Conservation (phyloP, 805 yeast species). For the Lachancea lanzarotensis region DNA sequence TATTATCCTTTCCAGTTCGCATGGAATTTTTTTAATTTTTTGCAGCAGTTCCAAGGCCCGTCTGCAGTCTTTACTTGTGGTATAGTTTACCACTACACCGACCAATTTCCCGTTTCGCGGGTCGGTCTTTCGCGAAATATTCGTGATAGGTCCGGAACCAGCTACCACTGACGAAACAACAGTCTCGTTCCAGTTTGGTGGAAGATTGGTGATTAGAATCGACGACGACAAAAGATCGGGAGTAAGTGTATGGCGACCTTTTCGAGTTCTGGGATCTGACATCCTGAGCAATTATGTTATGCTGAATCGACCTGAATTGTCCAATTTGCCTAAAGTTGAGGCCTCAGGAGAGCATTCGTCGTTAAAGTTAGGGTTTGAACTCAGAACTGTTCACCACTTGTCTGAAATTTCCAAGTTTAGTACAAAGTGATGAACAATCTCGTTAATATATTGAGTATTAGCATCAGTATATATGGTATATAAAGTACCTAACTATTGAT, state of each 20-base stretch:
- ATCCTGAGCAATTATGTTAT: background rate
- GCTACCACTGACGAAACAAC: slow-evolving; percentile 58
- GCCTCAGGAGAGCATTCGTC: background rate
- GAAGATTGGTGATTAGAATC: slow-evolving; percentile 40
- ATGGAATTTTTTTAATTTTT: slow-evolving; percentile 27
- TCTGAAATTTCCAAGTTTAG: background rate
- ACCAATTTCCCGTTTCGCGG: slow-evolving; percentile 45
- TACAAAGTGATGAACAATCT: background rate
- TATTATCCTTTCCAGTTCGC: slow-evolving; percentile 21
- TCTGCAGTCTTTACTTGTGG: slow-evolving; percentile 23
- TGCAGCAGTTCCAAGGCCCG: slow-evolving; percentile 23
- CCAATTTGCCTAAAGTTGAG: background rate
- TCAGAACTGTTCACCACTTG: background rate
- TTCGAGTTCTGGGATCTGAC: slow-evolving; percentile 32
- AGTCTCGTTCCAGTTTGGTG: slow-evolving; percentile 65
- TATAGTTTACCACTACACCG: slow-evolving; percentile 21
- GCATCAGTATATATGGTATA: too few relatives aligned
- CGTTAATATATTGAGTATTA: too few relatives aligned
- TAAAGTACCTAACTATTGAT: too few relatives aligned
- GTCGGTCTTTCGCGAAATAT: slow-evolving; percentile 17
- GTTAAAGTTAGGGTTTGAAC: background rate
- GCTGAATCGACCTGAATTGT: background rate
- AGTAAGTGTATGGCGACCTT: slow-evolving; percentile 28
- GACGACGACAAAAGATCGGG: slow-evolving; percentile 28
- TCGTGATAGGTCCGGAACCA: slow-evolving; percentile 66